A percentile compares a stretch with the other conserved stretches of the same genome.
Conservation (phyloP, 352 stramenopile species). For the Phytophthora quininea region DNA sequence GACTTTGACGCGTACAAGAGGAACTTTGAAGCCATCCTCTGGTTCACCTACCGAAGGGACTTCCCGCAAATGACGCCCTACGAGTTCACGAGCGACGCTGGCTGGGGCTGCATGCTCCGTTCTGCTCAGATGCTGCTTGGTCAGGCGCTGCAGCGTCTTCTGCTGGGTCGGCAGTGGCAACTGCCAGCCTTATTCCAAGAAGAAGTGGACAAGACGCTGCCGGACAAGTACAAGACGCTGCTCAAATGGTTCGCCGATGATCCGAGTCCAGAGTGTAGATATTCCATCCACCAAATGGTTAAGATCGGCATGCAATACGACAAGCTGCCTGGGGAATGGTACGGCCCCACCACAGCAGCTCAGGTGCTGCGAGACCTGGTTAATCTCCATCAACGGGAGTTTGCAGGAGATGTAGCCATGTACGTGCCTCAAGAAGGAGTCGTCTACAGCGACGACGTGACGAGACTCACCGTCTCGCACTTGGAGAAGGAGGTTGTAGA, state of each 20-base stretch:
- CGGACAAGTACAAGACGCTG: constrained; percentile 56
- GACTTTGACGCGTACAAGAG: constrained; percentile 61
- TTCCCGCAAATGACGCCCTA: constrained; percentile 90
- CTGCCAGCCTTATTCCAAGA: constrained; percentile 38
- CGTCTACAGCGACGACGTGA: constrained; percentile 82
- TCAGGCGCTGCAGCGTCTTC: constrained; percentile 86
- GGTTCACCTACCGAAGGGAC: constrained; percentile 91
- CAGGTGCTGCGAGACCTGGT: constrained; percentile 90
- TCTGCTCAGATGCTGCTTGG: constrained; percentile 95
- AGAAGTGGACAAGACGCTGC: constrained; percentile 38
- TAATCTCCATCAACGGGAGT: constrained; percentile 66
- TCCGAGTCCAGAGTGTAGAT: constrained; percentile 70
- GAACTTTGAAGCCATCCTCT: constrained; percentile 75
- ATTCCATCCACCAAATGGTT: constrained; percentile 93
- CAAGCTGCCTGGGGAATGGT: constrained; percentile 93
- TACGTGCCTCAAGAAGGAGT: constrained; percentile 87
- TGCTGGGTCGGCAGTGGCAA: constrained; percentile 60
- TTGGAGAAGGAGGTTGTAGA: constrained; percentile 35
- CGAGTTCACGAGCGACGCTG: constrained; percentile 90
- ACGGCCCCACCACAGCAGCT: constrained; percentile 89
- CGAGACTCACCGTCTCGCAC: constrained; percentile 73
- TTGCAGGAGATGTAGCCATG: constrained; percentile 57
- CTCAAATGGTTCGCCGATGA: constrained; percentile 89
- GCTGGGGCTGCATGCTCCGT: constrained; percentile 97
- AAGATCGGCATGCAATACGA: constrained; percentile 91